Conservation (phyloP, 2,329 filamentous ascomycete species). For the Ceratocystiopsis sp. region DNA sequence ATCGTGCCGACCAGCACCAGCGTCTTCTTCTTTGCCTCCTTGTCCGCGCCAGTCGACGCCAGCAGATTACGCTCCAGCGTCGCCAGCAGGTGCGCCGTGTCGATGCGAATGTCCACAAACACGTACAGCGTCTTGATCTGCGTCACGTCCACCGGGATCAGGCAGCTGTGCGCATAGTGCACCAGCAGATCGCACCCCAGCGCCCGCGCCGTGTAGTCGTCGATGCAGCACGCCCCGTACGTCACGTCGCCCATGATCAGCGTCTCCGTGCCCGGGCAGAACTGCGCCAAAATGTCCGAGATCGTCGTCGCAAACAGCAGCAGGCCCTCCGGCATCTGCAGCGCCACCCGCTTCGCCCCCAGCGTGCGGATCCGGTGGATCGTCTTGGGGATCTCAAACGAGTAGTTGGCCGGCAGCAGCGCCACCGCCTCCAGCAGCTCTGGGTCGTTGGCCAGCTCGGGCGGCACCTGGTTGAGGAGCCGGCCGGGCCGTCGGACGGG, state of each 20-base stretch:
- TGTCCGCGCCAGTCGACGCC: conserved; percentile 17
- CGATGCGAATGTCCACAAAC: conserved; percentile 95
- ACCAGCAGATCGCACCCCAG: conserved; percentile 88
- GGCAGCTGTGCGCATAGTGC: conserved; percentile 91
- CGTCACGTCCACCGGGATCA: conserved; percentile 92
- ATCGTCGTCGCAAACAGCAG: conserved; percentile 94
- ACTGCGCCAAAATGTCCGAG: conserved; percentile 86
- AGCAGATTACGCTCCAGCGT: conserved; percentile 75
- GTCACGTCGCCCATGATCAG: conserved; percentile 99
- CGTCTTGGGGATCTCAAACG: conserved; percentile 96
- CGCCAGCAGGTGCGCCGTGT: conserved; percentile 69
- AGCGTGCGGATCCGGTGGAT: conserved; percentile 81
- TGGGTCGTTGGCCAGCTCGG: conserved; percentile 68
- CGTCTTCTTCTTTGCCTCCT: conserved; percentile 62
- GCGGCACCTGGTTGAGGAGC: conserved; percentile 79
- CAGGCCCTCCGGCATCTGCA: conserved; percentile 95
- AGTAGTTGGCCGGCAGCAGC: conserved; percentile 88
- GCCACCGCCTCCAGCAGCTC: conserved; percentile 76
- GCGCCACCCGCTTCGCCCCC: conserved; percentile 63
- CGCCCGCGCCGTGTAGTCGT: conserved; percentile 91
- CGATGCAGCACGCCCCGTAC: conserved; percentile 95
- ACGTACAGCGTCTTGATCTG: conserved; percentile 96
- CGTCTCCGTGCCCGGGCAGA: conserved; percentile 81
- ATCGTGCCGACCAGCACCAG: conserved; percentile 93
- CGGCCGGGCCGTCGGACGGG: conserved; percentile 51